A percentile compares a stretch with the other conserved stretches of the same genome.
Conservation (phyloP, 2,329 filamentous ascomycete genomes). For the Pseudogymnoascus pannorum region DNA sequence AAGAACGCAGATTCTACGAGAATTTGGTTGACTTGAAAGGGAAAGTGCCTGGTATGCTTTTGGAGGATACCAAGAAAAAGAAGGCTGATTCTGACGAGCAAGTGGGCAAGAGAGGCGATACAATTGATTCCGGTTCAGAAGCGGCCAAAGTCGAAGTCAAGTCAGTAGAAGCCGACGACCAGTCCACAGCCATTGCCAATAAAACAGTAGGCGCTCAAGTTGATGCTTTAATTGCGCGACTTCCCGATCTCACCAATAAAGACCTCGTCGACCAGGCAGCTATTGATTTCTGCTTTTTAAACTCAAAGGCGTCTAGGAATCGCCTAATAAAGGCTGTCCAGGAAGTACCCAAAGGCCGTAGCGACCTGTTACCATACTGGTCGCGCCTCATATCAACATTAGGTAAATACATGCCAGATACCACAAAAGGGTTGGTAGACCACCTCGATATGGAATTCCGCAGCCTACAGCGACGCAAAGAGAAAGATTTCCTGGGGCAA, state of each 20-base stretch:
- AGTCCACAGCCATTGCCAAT: conserved; percentile 90
- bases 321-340: conserved; percentile 86
- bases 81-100: conserved; percentile 76
- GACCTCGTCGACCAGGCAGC: conserved; percentile 87
- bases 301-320: conserved; percentile 96
- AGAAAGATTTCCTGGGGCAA: conserved; percentile 94
- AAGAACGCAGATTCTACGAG: conserved; percentile 96
- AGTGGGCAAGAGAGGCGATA: conserved; percentile 66
- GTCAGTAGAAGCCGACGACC: conserved; percentile 58
- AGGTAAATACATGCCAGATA: conserved; percentile 86
- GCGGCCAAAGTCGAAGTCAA: conserved; percentile 40
- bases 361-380: conserved; percentile 84
- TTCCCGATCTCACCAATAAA: conserved; percentile 89
- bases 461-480: conserved; percentile 91
- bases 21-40: conserved; percentile 92
- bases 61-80: conserved; percentile 94
- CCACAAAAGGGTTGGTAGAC: conserved; percentile 84
- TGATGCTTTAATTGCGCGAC: conserved; percentile 74
- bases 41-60: conserved; percentile 85
- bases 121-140: conserved; percentile 39
- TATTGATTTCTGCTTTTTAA: conserved; percentile 95
- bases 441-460: conserved; percentile 96
- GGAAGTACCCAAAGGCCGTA: conserved; percentile 88
- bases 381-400: conserved; percentile 89
- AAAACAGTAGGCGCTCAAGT: conserved; percentile 97